Base-by-base conservation (phyloP, 257 asterid genomes). In the Solanum habrochaites region DNA sequence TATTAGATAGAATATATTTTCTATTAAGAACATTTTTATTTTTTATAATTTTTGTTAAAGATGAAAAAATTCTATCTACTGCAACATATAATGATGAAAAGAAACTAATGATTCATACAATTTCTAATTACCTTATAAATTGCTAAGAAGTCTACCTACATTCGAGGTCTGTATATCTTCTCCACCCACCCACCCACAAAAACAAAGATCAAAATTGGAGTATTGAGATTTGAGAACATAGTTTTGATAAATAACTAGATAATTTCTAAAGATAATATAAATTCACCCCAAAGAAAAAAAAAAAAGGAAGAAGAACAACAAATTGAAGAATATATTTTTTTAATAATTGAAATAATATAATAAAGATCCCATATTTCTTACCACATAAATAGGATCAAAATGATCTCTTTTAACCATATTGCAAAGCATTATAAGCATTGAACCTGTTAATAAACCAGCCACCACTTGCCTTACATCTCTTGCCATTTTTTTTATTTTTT, bases 401-500 rank as follows among this genome's bases (percentile, higher is more conserved):
- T 93, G 95, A 86, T 93, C 95, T 87, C 89, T 89, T 62, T 93
- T 93, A 6, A 93, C 91, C 95, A 93, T 93, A 83, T 92, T 92
- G 39, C 93, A 94, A 16, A 93, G 91, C 95, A 93, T 93, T 56
- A 90, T 13, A 73, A 93, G 92, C 95, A 93, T 93, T 86, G 95
- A 91, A 73, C 92, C 88, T 85, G 95, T 93, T 75, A 93, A 91
- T 72, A 93, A 82, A 12, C 90, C 94, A 87, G 91, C 94, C 92
- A 92, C 82, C 29, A 91, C 88, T 88, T 93, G 95, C 91, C 91
- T 91, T 87, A 92, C 77, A 89, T 93, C 95, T 23, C 86, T 87
- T 25, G 83, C 92, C 95, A 93, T 86, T 69, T 5, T 80, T 31
- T 8, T 7, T 40, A 0, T 0, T 83, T 8, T 8, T 40, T 86